A percentile compares a stretch with the other conserved stretches of the same genome.
phyloP scores from a whole-genome alignment of 192 early-diverging fungal genomes.

The Gigaspora rosea region DNA sequence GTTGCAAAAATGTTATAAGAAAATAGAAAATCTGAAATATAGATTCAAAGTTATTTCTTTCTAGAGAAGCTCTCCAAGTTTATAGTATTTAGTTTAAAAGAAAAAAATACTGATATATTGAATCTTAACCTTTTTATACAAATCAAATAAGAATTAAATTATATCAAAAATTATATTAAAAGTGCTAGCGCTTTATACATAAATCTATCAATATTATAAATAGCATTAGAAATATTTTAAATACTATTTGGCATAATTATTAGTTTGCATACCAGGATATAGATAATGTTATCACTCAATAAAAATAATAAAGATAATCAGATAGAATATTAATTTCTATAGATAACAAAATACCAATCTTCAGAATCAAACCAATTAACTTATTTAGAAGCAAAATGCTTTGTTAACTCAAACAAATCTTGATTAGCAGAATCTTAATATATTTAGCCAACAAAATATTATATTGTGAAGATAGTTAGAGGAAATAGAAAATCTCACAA shows the following conservation, averaged over 20 bases:
- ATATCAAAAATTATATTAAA: slow-evolving; percentile 3
- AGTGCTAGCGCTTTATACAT: not conserved
- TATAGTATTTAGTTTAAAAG: slow-evolving; percentile 27
- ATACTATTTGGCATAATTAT: slow-evolving; percentile 25
- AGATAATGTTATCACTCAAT: slow-evolving; percentile 2
- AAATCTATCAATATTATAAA: slow-evolving; percentile 25
- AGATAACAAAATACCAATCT: too few species aligned
- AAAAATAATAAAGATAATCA: slow-evolving; percentile 4
- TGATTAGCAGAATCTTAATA: too few species aligned
- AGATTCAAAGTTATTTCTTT: slow-evolving; percentile 21
- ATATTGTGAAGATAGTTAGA: too few species aligned
- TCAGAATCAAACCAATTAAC: too few species aligned
- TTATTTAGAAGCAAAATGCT: too few species aligned
- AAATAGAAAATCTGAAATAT: slow-evolving; percentile 14
- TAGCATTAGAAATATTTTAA: slow-evolving; percentile 18
- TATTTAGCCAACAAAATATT: too few species aligned
- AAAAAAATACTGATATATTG: slow-evolving; percentile 13
- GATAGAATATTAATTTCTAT: too few species aligned
- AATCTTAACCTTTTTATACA: slow-evolving; percentile 28
- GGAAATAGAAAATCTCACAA: too few species aligned
- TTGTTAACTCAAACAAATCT: too few species aligned
- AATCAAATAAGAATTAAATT: not conserved
- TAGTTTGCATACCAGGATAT: slow-evolving; percentile 18
- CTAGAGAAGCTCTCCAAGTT: slow-evolving; percentile 7
- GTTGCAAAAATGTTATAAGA: slow-evolving; percentile 19